Base-by-base conservation (phyloP, 2,329 filamentous ascomycete species). In the Penicillium sp. region DNA sequence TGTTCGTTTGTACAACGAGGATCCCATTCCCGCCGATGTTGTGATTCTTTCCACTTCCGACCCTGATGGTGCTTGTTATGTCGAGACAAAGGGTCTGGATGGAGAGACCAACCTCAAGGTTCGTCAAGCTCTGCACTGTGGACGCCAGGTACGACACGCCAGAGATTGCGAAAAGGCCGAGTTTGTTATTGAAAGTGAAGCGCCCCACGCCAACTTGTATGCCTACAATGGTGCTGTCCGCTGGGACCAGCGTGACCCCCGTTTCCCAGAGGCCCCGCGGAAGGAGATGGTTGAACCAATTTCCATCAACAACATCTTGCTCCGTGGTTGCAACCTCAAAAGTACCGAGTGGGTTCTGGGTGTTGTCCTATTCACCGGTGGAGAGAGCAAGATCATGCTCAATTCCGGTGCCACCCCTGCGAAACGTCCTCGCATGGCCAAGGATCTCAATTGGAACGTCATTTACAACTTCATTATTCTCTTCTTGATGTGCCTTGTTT, bases 301-400 rank as follows among this genome's bases (percentile, higher is more conserved):
- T 53, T 87, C 87, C 5, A 97, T 99, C 73, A 96, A 97, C 80
- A 99, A 99, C 68, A 75, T 97, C 59, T 83, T 99, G 29, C 85
- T 99, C 42, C 89, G 94, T 79, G 94, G 94, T 51, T 96, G 92
- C 75, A 95, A 92, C 64, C 76, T 99, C 45, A 86, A 92, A 61
- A 99, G 97, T 72, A 99, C 94, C 0, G 92, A 97, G 68, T 99
- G 94, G 94, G 83, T 92, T 50, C 82, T 99, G 5, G 94, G 92
- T 49, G 83, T 99, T 3, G 93, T 97, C 46, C 80, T 96, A 16
- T 99, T 96, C 75, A 97, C 94, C 13, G 94, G 94, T 32, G 87
- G 92, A 68, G 93, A 99, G 72, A 96, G 93, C 32, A 99, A 97
- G 77, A 97, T 97, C 72, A 99, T 99, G 94, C 89, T 97, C 78